A percentile compares a stretch with the other conserved stretches of the same genome.
phyloP scores from a whole-genome alignment of 2,329 filamentous ascomycete genomes.

The Penicillium polonicum region DNA sequence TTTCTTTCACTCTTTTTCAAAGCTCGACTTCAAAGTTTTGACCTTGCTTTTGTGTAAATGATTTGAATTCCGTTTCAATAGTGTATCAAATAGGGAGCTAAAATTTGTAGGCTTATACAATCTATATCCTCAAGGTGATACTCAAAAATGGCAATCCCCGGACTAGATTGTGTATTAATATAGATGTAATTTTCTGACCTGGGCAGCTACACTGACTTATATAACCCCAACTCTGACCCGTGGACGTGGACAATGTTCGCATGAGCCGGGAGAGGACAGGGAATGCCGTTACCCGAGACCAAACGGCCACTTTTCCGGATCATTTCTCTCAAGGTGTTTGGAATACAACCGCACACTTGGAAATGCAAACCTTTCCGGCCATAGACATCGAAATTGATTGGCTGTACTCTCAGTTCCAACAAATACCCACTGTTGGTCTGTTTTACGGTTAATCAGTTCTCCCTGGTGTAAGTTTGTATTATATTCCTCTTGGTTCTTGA shows the following conservation, averaged over 20 bases:
- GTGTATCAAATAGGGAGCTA: too few relatives aligned
- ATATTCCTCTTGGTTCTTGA: too few relatives aligned
- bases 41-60: background rate
- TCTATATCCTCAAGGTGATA: too few relatives aligned
- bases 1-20: background rate
- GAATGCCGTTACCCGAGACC: background rate
- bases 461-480: too few relatives aligned
- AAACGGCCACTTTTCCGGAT: background rate
- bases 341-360: background rate
- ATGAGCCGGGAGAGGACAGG: background rate
- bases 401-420: too few relatives aligned
- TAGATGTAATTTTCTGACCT: too few relatives aligned
- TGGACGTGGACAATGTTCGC: background rate
- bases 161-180: background rate
- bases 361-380: background rate
- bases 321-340: background rate
- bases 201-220: background rate
- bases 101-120: background rate
- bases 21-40: rapidly evolving
- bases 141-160: too few relatives aligned
- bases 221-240: background rate
- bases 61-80: background rate
- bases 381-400: background rate
- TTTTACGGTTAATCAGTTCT: background rate
- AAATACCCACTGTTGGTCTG: background rate